phyloP scores from a whole-genome alignment of 1,139 yeast species.

The Candida frijolesensis region DNA sequence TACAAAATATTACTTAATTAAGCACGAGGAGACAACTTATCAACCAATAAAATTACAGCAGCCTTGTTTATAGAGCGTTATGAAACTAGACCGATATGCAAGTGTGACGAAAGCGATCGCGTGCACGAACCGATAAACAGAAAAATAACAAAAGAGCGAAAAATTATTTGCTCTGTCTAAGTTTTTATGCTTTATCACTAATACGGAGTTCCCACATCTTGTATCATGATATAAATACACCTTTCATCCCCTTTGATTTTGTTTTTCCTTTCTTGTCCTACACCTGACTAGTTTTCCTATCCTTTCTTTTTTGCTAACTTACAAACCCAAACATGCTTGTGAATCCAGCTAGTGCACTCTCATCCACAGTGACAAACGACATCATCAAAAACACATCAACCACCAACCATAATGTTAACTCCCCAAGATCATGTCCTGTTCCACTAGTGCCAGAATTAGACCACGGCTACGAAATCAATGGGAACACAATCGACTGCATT shows the following conservation, averaged over 20 bases:
- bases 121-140: not conserved
- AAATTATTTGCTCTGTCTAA: not conserved
- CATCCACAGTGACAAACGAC: constrained; percentile 4
- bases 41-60: too few species aligned
- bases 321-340: constrained; percentile 12
- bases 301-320: not conserved
- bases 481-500: constrained; percentile 14
- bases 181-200: not conserved
- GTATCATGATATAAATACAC: not conserved
- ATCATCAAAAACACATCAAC: too few species aligned
- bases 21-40: too few species aligned
- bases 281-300: not conserved
- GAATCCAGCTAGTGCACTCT: constrained; percentile 10
- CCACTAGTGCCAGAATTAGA: constrained; percentile 10
- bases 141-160: not conserved
- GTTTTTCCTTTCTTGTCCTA: not conserved
- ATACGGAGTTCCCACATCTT: not conserved
- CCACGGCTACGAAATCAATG: constrained; percentile 15
- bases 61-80: too few species aligned
- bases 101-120: not conserved
- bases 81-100: too few species aligned
- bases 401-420: constrained; percentile 5
- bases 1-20: too few species aligned
- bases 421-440: constrained; percentile 7
- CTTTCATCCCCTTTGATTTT: not conserved